Evolutionary conservation across 2,329 filamentous ascomycete genomes (phyloP).

Genomic region (Neofusicoccum ribis): DNA sequence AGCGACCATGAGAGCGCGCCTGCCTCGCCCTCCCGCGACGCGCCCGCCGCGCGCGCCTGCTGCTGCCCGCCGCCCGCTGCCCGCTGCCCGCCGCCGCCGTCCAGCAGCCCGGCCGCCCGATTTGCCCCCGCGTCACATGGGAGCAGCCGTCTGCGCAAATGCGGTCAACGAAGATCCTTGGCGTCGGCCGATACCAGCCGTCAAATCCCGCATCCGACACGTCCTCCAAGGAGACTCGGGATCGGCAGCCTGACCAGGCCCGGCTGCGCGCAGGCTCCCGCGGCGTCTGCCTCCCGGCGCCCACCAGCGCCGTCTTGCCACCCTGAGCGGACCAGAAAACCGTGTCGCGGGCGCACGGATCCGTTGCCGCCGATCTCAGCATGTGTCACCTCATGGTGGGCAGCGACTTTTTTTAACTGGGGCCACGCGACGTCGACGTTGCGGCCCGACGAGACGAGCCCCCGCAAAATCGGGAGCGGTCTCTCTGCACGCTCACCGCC

Average conservation of each 20-base stretch:
- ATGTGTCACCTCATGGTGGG: not conserved
- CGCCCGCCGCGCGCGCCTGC: too few relatives aligned
- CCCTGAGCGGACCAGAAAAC: not conserved
- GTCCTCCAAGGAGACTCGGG: not conserved
- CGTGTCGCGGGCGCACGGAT: not conserved
- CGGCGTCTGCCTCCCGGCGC: not conserved
- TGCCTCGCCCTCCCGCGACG: not conserved
- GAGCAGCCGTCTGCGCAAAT: not conserved
- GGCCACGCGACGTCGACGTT: slow-evolving; percentile 1
- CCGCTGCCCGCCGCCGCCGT: not conserved
- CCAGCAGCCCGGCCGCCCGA: not conserved
- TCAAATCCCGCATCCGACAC: not conserved
- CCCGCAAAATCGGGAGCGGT: not conserved
- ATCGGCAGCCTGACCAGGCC: too few relatives aligned
- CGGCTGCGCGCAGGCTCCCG: too few relatives aligned
- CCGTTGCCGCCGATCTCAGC: not conserved
- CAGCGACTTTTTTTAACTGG: not conserved
- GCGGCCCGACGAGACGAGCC: slow-evolving; percentile 11
- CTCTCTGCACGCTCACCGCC: not conserved
- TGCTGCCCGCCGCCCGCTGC: not conserved
- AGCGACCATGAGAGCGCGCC: not conserved
- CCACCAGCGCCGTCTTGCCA: not conserved
- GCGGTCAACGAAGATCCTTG: not conserved
- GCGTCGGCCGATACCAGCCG: not conserved
- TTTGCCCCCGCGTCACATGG: not conserved